Evolutionary conservation across 2,329 filamentous ascomycete genomes (phyloP).

Genomic region (Pseudogymnoascus sp.): DNA sequence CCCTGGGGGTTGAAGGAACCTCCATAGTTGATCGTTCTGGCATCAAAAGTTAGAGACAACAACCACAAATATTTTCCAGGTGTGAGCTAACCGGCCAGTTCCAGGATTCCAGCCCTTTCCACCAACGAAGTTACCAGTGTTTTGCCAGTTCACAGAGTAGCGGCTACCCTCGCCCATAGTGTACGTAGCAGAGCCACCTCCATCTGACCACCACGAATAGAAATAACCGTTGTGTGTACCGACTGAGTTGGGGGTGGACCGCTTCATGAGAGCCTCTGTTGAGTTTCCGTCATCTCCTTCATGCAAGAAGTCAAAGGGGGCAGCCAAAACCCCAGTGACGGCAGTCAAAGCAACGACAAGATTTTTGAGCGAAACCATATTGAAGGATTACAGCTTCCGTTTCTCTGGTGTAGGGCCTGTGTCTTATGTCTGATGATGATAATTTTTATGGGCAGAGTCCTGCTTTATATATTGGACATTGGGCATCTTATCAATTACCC

Average conservation of each 20-base stretch:
- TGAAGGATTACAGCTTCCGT: conserved; percentile 15
- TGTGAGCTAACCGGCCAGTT: conserved; percentile 24
- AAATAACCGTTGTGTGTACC: conserved; percentile 50
- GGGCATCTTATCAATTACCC: background rate
- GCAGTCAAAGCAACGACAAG: conserved; percentile 32
- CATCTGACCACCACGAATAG: conserved; percentile 52
- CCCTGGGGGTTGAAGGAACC: conserved; percentile 33
- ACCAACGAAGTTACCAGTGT: conserved; percentile 38
- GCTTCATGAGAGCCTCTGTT: conserved; percentile 7
- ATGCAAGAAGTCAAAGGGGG: background rate
- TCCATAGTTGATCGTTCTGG: conserved; percentile 34
- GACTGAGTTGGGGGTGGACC: conserved; percentile 37
- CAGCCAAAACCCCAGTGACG: conserved; percentile 17
- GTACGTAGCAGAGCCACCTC: conserved; percentile 41
- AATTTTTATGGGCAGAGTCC: background rate
- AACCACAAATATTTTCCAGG: no score
- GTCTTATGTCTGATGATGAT: background rate
- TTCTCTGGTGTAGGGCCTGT: background rate
- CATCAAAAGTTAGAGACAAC: background rate
- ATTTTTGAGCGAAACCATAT: conserved; percentile 36
- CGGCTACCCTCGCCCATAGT: conserved; percentile 43
- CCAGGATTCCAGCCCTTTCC: conserved; percentile 41
- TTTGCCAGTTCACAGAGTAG: conserved; percentile 42
- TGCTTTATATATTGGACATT: background rate
- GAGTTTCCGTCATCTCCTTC: background rate